phyloP scores from a whole-genome alignment of 495 filamentous ascomycete species.

The Choiromyces venosus region DNA sequence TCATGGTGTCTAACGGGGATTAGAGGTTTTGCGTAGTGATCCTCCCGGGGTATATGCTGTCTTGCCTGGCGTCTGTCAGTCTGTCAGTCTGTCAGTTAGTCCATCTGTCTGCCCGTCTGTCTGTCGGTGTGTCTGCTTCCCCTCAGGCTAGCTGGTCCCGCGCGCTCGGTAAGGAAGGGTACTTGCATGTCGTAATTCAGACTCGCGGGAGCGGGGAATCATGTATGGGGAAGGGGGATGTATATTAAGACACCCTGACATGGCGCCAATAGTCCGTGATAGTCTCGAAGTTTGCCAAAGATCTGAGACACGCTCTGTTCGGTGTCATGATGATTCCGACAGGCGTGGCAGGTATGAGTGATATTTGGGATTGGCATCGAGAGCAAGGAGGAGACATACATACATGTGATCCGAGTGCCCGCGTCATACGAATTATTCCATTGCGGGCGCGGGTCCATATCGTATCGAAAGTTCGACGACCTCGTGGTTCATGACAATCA shows the following conservation, averaged over 20 bases:
- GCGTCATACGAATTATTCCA: background rate
- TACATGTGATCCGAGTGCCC: background rate
- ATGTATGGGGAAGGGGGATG: background rate
- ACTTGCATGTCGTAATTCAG: background rate
- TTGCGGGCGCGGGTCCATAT: background rate
- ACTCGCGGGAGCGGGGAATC: background rate
- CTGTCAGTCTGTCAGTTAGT: background rate
- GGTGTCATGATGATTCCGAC: background rate
- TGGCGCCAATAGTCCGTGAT: background rate
- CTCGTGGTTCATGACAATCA: background rate
- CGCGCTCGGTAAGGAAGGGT: background rate
- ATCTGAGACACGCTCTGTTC: background rate
- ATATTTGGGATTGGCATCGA: background rate
- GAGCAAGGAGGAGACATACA: background rate
- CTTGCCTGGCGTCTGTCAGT: background rate
- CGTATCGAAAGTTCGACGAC: background rate
- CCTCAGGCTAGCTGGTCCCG: background rate
- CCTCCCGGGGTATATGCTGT: background rate
- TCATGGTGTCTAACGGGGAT: background rate
- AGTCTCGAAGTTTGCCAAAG: background rate
- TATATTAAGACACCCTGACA: background rate
- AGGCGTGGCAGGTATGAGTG: background rate
- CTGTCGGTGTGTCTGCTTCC: background rate
- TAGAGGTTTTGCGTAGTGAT: background rate
- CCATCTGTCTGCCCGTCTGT: background rate